phyloP scores from a whole-genome alignment of 208 protist genomes.

The Wallacemonas sp. region DNA sequence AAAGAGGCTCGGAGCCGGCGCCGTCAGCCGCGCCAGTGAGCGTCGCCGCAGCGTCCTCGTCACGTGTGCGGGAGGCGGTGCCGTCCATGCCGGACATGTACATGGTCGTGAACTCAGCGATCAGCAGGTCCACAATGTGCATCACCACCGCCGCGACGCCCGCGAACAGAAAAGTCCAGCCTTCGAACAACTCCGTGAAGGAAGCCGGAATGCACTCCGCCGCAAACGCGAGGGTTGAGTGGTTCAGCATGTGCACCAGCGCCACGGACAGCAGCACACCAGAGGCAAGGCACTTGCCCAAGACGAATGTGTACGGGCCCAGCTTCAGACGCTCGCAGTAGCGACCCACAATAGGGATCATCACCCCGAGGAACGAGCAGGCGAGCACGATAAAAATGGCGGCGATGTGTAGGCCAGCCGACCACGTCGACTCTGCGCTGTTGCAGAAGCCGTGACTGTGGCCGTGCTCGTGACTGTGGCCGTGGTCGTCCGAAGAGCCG shows the following conservation, averaged over 20 bases:
- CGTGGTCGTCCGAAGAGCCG: background rate
- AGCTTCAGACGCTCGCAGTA: conserved; percentile 30
- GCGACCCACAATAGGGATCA: conserved; percentile 53
- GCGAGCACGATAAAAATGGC: conserved; percentile 68
- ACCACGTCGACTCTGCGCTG: conserved; percentile 17
- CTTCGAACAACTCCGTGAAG: conserved; percentile 40
- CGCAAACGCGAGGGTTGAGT: conserved; percentile 12
- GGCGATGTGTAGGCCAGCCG: conserved; percentile 46
- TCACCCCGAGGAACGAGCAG: conserved; percentile 44
- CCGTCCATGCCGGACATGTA: background rate
- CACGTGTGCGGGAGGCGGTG: background rate
- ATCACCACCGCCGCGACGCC: conserved; percentile 53
- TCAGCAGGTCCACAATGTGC: conserved; percentile 44
- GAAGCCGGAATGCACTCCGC: conserved; percentile 33
- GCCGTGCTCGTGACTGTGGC: background rate
- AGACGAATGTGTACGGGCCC: conserved; percentile 33
- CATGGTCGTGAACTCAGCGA: conserved; percentile 19
- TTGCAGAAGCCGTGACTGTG: conserved; percentile 1
- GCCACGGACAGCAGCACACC: conserved; percentile 60
- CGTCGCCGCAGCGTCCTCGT: background rate
- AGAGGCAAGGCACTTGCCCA: conserved; percentile 48
- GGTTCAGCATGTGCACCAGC: conserved; percentile 49
- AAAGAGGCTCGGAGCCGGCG: no score
- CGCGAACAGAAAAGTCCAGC: conserved; percentile 52
- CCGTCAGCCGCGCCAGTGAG: background rate